Conservation (phyloP, 2,329 filamentous ascomycete species). For the Bipolaris victoriae region DNA sequence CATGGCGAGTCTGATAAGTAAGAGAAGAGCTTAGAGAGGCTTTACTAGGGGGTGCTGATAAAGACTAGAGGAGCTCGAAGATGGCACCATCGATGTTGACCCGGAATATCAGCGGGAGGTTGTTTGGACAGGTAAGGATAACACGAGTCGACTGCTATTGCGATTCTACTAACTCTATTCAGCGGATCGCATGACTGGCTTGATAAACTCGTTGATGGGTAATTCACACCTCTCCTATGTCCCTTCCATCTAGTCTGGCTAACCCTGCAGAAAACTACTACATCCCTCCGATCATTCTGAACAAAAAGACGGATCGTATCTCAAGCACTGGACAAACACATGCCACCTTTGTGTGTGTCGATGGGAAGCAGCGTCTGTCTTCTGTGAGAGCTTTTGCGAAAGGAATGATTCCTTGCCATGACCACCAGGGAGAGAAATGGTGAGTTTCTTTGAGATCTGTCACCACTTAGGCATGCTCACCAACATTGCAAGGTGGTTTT, state of each 20-base stretch:
- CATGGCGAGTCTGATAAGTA: slow-evolving; percentile 36
- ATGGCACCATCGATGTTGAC: slow-evolving; percentile 47
- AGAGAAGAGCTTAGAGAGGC: slow-evolving; percentile 1
- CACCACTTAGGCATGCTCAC: background rate
- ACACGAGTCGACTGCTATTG: background rate
- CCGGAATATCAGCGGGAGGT: slow-evolving; percentile 57
- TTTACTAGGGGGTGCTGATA: slow-evolving; percentile 7
- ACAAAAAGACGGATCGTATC: slow-evolving; percentile 34
- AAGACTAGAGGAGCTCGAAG: slow-evolving; percentile 28
- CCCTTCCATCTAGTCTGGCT: background rate
- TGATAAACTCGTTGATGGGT: slow-evolving; percentile 48
- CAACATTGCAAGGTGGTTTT: slow-evolving; percentile 35
- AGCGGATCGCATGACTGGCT: slow-evolving; percentile 44
- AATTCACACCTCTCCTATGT: background rate
- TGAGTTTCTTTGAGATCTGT: slow-evolving; percentile 22
- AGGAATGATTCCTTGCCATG: slow-evolving; percentile 54
- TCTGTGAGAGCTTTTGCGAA: slow-evolving; percentile 54
- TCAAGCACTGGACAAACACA: slow-evolving; percentile 21
- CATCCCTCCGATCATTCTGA: slow-evolving; percentile 58
- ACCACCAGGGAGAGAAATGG: slow-evolving; percentile 52
- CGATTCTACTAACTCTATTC: slow-evolving; percentile 5
- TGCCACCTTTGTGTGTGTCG: slow-evolving; percentile 23
- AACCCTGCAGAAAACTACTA: slow-evolving; percentile 46
- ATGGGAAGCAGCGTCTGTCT: slow-evolving; percentile 56
- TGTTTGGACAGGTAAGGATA: slow-evolving; percentile 49